A percentile compares a stretch with the other conserved stretches of the same genome.
Conservation (phyloP, 305 asterid species). For the Solanum chacoense region DNA sequence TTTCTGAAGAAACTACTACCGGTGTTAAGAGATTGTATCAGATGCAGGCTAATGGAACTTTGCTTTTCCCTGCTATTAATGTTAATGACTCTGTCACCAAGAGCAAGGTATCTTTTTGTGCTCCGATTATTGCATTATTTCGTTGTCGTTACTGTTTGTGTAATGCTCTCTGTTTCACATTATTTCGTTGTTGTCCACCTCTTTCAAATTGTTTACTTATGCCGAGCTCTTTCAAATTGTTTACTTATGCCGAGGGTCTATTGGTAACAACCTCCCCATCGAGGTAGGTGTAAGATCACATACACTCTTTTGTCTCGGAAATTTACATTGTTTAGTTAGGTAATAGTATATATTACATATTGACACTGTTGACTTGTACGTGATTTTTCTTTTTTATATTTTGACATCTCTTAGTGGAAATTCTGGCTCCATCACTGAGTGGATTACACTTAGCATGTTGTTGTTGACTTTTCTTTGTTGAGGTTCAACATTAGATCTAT, state of each 20-base stretch:
- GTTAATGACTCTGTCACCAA: constrained; percentile 68
- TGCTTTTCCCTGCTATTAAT: constrained; percentile 62
- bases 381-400: not conserved
- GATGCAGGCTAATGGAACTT: constrained; percentile 53
- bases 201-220: not conserved
- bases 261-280: not conserved
- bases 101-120: constrained; percentile 43
- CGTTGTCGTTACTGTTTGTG: not conserved
- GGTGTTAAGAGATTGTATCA: constrained; percentile 70
- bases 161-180: not conserved
- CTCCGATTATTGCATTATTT: not conserved
- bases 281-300: not conserved
- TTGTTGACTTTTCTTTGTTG: not conserved
- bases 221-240: not conserved
- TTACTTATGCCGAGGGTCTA: not conserved
- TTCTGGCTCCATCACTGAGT: not conserved
- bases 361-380: not conserved
- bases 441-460: not conserved
- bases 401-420: not conserved
- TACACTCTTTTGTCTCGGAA: not conserved
- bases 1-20: constrained; percentile 69
- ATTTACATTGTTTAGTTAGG: not conserved
- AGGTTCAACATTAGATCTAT: not conserved
- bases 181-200: not conserved
- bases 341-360: not conserved